A percentile compares a stretch with the other conserved stretches of the same genome.
phyloP scores from a whole-genome alignment of 768 basidiomycete genomes.

The Cystobasidiopsis lactophilus region DNA sequence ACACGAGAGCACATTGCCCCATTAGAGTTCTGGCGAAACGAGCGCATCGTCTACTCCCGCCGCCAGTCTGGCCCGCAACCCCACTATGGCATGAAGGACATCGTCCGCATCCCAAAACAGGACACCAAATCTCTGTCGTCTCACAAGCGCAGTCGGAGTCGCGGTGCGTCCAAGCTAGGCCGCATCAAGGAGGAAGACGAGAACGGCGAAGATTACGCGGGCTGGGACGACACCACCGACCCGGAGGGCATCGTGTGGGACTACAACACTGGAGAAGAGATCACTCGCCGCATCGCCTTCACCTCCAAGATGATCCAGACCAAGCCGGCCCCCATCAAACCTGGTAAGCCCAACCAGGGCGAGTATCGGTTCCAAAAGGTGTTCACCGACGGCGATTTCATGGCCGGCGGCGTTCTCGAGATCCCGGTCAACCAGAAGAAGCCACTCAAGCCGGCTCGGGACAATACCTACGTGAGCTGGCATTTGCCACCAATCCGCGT shows the following conservation, averaged over 20 bases:
- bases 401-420: conserved; percentile 68
- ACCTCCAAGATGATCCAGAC: conserved; percentile 47
- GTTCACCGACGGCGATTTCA: conserved; percentile 71
- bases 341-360: conserved; percentile 23
- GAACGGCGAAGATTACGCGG: conserved; percentile 17
- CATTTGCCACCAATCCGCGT: not conserved
- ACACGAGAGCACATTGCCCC: conserved; percentile 46
- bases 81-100: conserved; percentile 37
- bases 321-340: conserved; percentile 26
- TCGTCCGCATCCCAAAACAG: conserved; percentile 38
- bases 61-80: conserved; percentile 31
- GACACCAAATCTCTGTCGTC: conserved; percentile 32
- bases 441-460: conserved; percentile 66
- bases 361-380: conserved; percentile 85
- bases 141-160: conserved; percentile 13
- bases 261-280: conserved; percentile 39
- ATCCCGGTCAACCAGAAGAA: conserved; percentile 64
- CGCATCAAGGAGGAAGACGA: conserved; percentile 7
- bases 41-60: conserved; percentile 62
- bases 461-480: conserved; percentile 66
- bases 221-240: conserved; percentile 32
- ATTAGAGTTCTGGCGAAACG: conserved; percentile 80
- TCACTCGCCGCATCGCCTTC: conserved; percentile 53
- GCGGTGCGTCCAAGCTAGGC: not conserved
- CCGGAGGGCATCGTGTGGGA: conserved; percentile 45